These are phyloP conservation scores for Pelargonium australe DNA, from an alignment of 441 rosid genomes.

Conservation along the genomic window DNA sequence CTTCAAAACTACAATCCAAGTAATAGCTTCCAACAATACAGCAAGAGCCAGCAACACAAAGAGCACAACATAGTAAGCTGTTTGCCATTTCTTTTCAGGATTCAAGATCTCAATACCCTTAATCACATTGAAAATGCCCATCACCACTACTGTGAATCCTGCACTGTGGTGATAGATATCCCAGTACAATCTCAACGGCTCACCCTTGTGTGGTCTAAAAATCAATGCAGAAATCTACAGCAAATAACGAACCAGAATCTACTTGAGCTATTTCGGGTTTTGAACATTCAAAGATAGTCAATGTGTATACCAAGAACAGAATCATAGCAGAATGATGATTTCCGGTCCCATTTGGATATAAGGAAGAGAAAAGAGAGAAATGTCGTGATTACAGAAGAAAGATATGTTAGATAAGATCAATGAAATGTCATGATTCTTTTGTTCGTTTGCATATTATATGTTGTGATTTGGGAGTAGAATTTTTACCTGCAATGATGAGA, in stretches of 20 bases:
- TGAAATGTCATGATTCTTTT: too few relatives aligned
- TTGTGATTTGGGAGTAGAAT: too few relatives aligned
- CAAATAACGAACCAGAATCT: not conserved
- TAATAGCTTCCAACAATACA: conserved; percentile 41
- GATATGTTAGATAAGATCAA: too few relatives aligned
- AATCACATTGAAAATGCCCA: conserved; percentile 48
- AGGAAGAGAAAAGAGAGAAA: too few relatives aligned
- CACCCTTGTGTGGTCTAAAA: conserved; percentile 53
- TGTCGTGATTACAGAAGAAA: too few relatives aligned
- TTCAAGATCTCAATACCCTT: conserved; percentile 44
- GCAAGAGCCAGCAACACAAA: conserved; percentile 35
- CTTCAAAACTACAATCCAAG: conserved; percentile 44
- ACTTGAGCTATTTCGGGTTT: not conserved
- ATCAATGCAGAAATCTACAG: conserved; percentile 51
- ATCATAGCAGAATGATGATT: too few relatives aligned
- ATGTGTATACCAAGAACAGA: too few relatives aligned
- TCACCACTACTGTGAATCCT: conserved; percentile 38
- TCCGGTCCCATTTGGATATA: too few relatives aligned
- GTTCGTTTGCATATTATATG: too few relatives aligned
- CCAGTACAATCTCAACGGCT: conserved; percentile 52
- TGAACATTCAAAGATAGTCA: not conserved
- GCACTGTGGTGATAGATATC: conserved; percentile 52
- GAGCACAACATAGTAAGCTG: conserved; percentile 32
- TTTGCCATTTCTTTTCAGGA: conserved; percentile 39
- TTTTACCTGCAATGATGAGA: too few relatives aligned